These are phyloP conservation scores for Daldinia grandis DNA, from an alignment of 495 filamentous ascomycete genomes.

Conservation along the genomic window DNA sequence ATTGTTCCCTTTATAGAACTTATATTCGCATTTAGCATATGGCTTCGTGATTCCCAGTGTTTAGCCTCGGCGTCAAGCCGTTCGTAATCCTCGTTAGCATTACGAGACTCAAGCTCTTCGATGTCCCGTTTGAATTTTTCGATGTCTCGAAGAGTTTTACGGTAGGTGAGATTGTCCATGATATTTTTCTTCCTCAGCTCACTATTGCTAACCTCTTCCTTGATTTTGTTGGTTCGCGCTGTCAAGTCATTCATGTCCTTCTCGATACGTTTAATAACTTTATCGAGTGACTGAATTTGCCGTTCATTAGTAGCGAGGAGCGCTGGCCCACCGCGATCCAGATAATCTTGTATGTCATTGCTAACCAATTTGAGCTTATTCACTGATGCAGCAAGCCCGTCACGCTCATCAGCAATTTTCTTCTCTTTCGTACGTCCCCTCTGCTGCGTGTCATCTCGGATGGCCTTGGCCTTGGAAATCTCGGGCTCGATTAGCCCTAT, in stretches of 20 bases:
- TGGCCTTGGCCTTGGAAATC: conserved; percentile 74
- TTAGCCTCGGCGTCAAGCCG: conserved; percentile 74
- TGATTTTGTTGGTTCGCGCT: conserved; percentile 76
- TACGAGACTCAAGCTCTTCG: conserved; percentile 76
- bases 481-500: conserved; percentile 75
- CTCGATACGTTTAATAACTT: conserved; percentile 70
- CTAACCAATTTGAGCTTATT: conserved; percentile 78
- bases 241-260: conserved; percentile 72
- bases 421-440: conserved; percentile 77
- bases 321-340: conserved; percentile 74
- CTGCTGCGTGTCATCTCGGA: conserved; percentile 76
- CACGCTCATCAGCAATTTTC: conserved; percentile 74
- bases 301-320: conserved; percentile 74
- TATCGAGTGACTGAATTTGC: conserved; percentile 72
- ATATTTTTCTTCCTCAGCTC: conserved; percentile 83
- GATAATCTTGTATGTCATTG: conserved; percentile 81
- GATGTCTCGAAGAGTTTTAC: conserved; percentile 73
- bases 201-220: conserved; percentile 77
- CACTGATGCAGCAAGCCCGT: conserved; percentile 73
- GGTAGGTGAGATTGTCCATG: conserved; percentile 84
- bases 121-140: conserved; percentile 74
- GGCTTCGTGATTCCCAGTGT: conserved; percentile 66
- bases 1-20: conserved; percentile 72
- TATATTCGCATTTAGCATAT: conserved; percentile 61
- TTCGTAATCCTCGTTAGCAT: conserved; percentile 82